Conservation (phyloP, 1,139 yeast genomes). For the Saccharomyces uvarum region DNA sequence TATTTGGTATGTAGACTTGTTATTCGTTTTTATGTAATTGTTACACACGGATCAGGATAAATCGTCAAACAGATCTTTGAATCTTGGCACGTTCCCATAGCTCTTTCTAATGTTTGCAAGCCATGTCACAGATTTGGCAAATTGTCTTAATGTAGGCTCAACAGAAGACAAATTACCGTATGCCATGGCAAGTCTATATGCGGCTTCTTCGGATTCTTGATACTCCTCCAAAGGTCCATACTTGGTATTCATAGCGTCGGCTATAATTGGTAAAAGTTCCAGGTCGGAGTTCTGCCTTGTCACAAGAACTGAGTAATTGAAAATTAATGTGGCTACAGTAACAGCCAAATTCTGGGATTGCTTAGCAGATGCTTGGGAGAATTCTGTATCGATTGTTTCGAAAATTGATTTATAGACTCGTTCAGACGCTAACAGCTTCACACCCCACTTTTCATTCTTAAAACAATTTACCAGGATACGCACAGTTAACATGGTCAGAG, state of each 20-base stretch:
- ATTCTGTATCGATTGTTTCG: conserved; percentile 23
- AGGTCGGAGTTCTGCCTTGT: conserved; percentile 20
- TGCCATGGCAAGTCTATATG: conserved; percentile 48
- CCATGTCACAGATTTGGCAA: conserved; percentile 30
- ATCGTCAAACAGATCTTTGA: conserved; percentile 21
- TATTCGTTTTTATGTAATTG: not conserved
- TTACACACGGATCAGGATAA: conserved; percentile 3
- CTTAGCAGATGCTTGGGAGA: conserved; percentile 20
- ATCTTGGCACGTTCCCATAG: conserved; percentile 19
- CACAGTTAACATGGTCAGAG: conserved; percentile 45
- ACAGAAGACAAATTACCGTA: conserved; percentile 40
- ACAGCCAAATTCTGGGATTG: conserved; percentile 32
- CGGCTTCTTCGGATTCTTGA: conserved; percentile 41
- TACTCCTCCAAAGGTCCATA: conserved; percentile 27
- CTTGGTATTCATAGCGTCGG: conserved; percentile 27
- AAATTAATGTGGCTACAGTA: conserved; percentile 46
- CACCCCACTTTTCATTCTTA: conserved; percentile 40
- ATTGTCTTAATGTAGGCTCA: conserved; percentile 28
- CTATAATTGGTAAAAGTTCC: conserved; percentile 25
- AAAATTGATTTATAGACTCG: conserved; percentile 30
- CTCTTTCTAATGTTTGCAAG: conserved; percentile 17
- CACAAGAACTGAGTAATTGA: conserved; percentile 42
- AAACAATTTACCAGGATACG: conserved; percentile 48
- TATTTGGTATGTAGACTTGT: not conserved
- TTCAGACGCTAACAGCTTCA: conserved; percentile 28